These are phyloP conservation scores for Phytopythium boreale DNA, from an alignment of 352 stramenopile genomes.

Conservation along the genomic window DNA sequence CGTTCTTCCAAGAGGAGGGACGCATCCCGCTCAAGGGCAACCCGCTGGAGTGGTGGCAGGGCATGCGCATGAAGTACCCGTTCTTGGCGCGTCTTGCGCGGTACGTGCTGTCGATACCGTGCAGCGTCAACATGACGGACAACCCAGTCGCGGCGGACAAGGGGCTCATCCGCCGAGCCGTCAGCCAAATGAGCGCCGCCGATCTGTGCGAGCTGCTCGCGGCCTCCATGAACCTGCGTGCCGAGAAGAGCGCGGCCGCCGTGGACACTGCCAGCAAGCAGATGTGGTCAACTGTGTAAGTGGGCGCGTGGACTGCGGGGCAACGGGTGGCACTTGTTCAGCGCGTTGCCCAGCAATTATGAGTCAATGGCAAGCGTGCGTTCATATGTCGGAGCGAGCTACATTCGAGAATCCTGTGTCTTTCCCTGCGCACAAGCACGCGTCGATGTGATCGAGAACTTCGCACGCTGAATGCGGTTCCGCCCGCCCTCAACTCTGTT, in stretches of 20 bases:
- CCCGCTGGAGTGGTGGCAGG: conserved; percentile 76
- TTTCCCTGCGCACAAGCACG: too few relatives aligned
- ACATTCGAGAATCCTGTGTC: too few relatives aligned
- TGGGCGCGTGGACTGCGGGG: background rate
- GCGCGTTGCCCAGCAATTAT: background rate
- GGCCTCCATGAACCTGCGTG: conserved; percentile 54
- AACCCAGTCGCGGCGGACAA: conserved; percentile 47
- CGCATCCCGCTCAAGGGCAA: conserved; percentile 56
- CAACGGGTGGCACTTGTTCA: background rate
- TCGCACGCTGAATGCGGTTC: too few relatives aligned
- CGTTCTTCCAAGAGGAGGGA: conserved; percentile 70
- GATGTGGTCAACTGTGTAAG: conserved; percentile 51
- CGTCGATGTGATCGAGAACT: too few relatives aligned
- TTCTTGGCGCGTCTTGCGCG: conserved; percentile 61
- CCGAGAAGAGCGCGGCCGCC: conserved; percentile 35
- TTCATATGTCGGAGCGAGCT: too few relatives aligned
- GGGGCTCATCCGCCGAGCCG: conserved; percentile 35
- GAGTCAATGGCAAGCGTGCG: too few relatives aligned
- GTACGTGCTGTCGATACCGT: conserved; percentile 68
- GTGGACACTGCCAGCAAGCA: conserved; percentile 42
- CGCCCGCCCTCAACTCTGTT: background rate
- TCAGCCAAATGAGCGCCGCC: conserved; percentile 29
- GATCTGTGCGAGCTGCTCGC: conserved; percentile 48
- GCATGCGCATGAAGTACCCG: conserved; percentile 77
- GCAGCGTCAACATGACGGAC: conserved; percentile 38